Percentiles rank a stretch among this genome's conserved stretches.
Conservation (phyloP, 2,329 filamentous ascomycete genomes). For the Aspergillus sp. region DNA sequence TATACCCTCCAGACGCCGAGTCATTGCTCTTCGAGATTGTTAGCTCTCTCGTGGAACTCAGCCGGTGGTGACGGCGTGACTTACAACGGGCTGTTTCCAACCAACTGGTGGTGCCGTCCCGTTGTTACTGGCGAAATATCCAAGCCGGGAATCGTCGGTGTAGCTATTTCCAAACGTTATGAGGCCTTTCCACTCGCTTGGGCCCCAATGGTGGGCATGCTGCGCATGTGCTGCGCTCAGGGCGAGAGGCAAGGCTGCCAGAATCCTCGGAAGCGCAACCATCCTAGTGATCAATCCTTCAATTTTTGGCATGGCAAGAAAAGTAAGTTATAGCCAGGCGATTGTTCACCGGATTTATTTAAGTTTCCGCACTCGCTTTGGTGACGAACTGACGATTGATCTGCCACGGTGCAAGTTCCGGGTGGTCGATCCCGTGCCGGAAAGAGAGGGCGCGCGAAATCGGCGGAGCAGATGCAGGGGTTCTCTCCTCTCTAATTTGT, state of each 20-base stretch:
- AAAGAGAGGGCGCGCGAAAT: no score
- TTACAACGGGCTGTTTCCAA: conserved; percentile 50
- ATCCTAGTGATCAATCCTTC: background rate
- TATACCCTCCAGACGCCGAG: conserved; percentile 65
- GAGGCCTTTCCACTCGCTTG: conserved; percentile 53
- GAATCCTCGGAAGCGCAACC: background rate
- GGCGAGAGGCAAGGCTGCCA: background rate
- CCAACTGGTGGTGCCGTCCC: conserved; percentile 58
- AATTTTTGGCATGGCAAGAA: background rate
- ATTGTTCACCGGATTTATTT: background rate
- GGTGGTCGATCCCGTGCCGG: background rate
- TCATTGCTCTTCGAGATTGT: conserved; percentile 38
- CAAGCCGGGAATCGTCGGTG: conserved; percentile 68
- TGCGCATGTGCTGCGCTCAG: conserved; percentile 1
- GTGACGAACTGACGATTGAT: background rate
- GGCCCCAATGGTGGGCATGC: conserved; percentile 6
- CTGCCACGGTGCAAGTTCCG: background rate
- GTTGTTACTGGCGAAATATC: conserved; percentile 54
- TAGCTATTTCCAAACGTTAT: conserved; percentile 71
- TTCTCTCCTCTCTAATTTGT: background rate
- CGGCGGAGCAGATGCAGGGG: background rate
- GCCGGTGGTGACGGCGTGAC: background rate
- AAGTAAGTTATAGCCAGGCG: background rate
- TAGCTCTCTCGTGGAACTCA: background rate
- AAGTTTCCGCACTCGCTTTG: background rate